Evolutionary conservation across 495 filamentous ascomycete genomes (phyloP), one percentile per base, ranked within the genome.

Genomic region (Penicillium macrosclerotiorum): DNA sequence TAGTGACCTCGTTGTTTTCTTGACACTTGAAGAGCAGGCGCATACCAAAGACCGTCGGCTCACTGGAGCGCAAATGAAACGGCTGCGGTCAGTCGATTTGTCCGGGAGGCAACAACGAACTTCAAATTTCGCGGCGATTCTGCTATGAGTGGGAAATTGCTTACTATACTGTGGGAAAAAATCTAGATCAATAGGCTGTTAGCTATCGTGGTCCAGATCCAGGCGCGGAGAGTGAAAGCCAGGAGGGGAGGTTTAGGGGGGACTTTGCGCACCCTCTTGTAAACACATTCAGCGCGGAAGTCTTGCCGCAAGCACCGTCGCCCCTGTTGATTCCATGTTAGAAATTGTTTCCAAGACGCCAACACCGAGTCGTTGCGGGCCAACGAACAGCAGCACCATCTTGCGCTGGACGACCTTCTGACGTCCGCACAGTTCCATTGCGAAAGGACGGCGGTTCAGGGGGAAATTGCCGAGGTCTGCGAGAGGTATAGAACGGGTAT

Each of bases 271-370:
- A 94, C 87, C 93, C 93, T 86, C 93, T 85, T 42, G 93, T 98
- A 70, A 98, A 98, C 52, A 98, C 93, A 67, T 98, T 98, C 67
- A 98, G 68, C 50, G 96, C 74, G 34, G 91, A 96, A 40, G 93
- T 98, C 76, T 98, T 98, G 60, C 93, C 93, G 66, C 89, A 96
- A 52, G 93, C 93, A 76, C 93, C 93, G 68, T 98, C 93, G 55
- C 93, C 93, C 65, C 89, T 94, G 57, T 56, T 35, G 19, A n/a
- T 41, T 41, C 12, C 9, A 18, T 24, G 51, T 67, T 37, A 65
- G 47, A 42, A 23, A 49, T 38, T 20, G 39, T 29, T 14, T 29
- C n/a, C 17, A 11, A 11, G 19, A 31, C 18, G 23, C 25, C 14
- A 37, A 17, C n/a, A 41, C 24, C 29, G n/a, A 26, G 26, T 18